Percentiles rank a stretch among this genome's conserved stretches.
Evolutionary conservation across 495 filamentous ascomycete genomes (phyloP).

Genomic region (Clavariopsis aquatica): DNA sequence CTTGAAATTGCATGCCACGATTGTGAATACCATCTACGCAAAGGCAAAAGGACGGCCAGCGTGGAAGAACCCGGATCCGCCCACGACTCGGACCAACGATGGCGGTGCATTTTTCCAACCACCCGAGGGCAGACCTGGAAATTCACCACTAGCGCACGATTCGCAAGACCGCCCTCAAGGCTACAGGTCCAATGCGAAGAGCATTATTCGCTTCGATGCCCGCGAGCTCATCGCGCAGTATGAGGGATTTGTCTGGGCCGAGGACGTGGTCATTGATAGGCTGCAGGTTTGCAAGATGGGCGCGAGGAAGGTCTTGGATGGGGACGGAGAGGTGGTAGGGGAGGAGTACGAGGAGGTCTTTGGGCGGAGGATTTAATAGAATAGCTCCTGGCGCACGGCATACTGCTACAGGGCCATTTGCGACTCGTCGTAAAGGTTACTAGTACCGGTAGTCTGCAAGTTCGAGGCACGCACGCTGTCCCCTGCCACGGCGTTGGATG

Average conservation of each 20-base stretch:
- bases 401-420: no score
- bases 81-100: no score
- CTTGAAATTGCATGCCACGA: slow-evolving; percentile 80
- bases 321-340: slow-evolving; percentile 38
- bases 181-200: slow-evolving; percentile 39
- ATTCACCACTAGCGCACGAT: not conserved
- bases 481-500: no score
- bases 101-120: no score
- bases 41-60: slow-evolving; percentile 43
- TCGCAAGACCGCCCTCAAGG: slow-evolving; percentile 31
- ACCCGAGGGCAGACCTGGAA: no score
- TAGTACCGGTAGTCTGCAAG: not conserved
- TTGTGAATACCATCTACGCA: slow-evolving; percentile 86
- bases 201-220: slow-evolving; percentile 43
- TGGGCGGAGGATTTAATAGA: not conserved
- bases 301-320: slow-evolving; percentile 44
- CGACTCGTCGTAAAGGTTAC: not conserved
- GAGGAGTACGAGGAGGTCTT: slow-evolving; percentile 43
- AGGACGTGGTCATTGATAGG: slow-evolving; percentile 42
- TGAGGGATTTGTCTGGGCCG: slow-evolving; percentile 42
- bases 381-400: no score
- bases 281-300: slow-evolving; percentile 49
- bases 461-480: no score
- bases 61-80: no score
- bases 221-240: slow-evolving; percentile 42